Evolutionary conservation across 306 rosid genomes (phyloP).

Genomic region (Arachis stenosperma): DNA sequence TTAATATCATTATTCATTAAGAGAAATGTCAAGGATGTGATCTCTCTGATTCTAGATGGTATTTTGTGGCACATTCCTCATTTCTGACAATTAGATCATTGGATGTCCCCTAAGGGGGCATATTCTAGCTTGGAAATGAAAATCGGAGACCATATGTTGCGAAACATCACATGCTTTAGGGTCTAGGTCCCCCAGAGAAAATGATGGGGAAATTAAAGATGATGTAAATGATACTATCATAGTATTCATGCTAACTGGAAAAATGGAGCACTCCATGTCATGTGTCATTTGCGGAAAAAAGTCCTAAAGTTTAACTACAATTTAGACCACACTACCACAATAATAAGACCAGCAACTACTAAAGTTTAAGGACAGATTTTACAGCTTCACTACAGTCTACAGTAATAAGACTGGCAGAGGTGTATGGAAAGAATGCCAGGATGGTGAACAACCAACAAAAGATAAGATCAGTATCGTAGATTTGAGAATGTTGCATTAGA

Average conservation of each 20-base stretch:
- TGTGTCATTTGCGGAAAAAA: no score
- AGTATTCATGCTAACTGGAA: not conserved
- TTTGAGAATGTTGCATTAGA: not conserved
- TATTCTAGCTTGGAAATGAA: not conserved
- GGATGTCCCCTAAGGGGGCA: not conserved
- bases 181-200: not conserved
- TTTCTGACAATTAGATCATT: not conserved
- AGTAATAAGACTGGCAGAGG: not conserved
- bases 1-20: conserved; percentile 1
- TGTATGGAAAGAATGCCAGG: not conserved
- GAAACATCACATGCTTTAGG: not conserved
- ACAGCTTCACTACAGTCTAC: no score
- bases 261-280: not conserved
- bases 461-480: not conserved
- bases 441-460: not conserved
- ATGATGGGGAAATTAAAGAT: not conserved
- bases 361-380: no score
- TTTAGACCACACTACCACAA: not conserved
- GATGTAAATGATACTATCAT: not conserved
- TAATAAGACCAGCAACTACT: not conserved
- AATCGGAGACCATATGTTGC: not conserved
- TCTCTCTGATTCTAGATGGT: conserved; percentile 25
- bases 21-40: not conserved
- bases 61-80: conserved; percentile 3
- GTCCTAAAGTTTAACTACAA: no score